These are phyloP conservation scores for Penicillium longicatenatum DNA, from an alignment of 495 filamentous ascomycete species.

Conservation along the genomic window DNA sequence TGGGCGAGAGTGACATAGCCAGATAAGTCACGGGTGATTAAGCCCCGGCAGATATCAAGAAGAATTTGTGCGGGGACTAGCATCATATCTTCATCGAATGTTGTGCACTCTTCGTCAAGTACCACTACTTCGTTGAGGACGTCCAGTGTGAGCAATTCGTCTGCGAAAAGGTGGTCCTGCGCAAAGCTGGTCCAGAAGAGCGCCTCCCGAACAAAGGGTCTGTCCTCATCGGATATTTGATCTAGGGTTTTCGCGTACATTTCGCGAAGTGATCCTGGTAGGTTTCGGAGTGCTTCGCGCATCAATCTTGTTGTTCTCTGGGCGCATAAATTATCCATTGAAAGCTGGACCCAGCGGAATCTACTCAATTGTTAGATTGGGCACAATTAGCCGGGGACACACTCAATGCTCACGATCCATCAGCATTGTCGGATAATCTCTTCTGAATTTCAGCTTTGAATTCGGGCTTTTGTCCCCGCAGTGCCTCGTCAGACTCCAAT, in stretches of 20 bases:
- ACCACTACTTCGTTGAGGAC: slow-evolving; percentile 23
- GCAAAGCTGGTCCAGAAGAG: slow-evolving; percentile 27
- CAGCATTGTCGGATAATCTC: slow-evolving; percentile 15
- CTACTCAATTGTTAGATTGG: slow-evolving; percentile 3
- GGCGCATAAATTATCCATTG: slow-evolving; percentile 21
- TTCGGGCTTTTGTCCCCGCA: slow-evolving; percentile 9
- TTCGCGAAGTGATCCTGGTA: slow-evolving; percentile 24
- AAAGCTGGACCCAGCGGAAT: slow-evolving; percentile 30
- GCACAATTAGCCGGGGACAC: not conserved
- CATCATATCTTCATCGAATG: slow-evolving; percentile 27
- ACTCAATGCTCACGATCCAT: slow-evolving; percentile 23
- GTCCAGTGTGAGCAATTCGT: slow-evolving; percentile 2
- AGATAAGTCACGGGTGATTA: slow-evolving; percentile 18
- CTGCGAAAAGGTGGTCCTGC: slow-evolving; percentile 5
- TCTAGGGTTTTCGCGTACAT: slow-evolving; percentile 23
- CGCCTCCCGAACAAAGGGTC: slow-evolving; percentile 17
- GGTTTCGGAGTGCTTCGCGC: slow-evolving; percentile 16
- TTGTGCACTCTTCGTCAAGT: slow-evolving; percentile 14
- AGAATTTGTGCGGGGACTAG: slow-evolving; percentile 26
- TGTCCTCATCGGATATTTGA: slow-evolving; percentile 16
- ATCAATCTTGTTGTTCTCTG: slow-evolving; percentile 24
- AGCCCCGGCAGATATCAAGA: slow-evolving; percentile 23
- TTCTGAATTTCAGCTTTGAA: slow-evolving; percentile 20
- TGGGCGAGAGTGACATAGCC: slow-evolving; percentile 22
- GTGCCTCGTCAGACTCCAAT: slow-evolving; percentile 9